Evolutionary conservation across 2,329 filamentous ascomycete species (phyloP).

Genomic region (Diaporthe sp.): DNA sequence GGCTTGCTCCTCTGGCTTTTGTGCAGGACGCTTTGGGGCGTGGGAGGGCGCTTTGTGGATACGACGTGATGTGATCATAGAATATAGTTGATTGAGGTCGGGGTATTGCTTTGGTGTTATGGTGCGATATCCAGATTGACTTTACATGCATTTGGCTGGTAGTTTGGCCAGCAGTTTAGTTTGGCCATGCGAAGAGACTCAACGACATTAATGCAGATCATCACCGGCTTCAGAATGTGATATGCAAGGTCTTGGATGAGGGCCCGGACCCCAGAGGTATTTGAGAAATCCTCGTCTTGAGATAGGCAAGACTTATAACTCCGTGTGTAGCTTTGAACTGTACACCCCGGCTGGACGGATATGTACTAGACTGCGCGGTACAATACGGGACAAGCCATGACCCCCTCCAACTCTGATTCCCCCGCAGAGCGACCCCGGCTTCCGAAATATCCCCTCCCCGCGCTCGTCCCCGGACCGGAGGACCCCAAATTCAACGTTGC

Average conservation of each 20-base stretch:
- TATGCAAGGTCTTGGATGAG: too few species aligned
- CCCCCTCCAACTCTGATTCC: not conserved
- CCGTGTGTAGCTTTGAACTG: not conserved
- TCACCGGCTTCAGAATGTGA: not conserved
- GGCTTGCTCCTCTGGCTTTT: not conserved
- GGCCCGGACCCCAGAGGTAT: not conserved
- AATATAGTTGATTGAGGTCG: not conserved
- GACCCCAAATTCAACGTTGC: not conserved
- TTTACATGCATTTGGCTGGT: not conserved
- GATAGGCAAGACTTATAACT: not conserved
- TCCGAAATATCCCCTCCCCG: constrained; percentile 9
- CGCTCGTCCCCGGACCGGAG: constrained; percentile 15
- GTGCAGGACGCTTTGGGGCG: not conserved
- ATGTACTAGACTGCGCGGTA: not conserved
- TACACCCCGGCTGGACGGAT: not conserved
- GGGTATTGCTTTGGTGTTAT: not conserved
- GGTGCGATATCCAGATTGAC: constrained; percentile 26
- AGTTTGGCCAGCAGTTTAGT: not conserved
- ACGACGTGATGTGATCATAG: not conserved
- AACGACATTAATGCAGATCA: not conserved
- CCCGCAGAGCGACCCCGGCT: not conserved
- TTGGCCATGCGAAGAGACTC: not conserved
- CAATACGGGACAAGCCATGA: not conserved
- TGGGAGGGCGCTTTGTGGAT: constrained; percentile 8
- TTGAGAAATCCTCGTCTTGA: not conserved